Evolutionary conservation across 2,329 filamentous ascomycete species (phyloP), one percentile per base, ranked within the genome.

Genomic region (Penicillium sp.): DNA sequence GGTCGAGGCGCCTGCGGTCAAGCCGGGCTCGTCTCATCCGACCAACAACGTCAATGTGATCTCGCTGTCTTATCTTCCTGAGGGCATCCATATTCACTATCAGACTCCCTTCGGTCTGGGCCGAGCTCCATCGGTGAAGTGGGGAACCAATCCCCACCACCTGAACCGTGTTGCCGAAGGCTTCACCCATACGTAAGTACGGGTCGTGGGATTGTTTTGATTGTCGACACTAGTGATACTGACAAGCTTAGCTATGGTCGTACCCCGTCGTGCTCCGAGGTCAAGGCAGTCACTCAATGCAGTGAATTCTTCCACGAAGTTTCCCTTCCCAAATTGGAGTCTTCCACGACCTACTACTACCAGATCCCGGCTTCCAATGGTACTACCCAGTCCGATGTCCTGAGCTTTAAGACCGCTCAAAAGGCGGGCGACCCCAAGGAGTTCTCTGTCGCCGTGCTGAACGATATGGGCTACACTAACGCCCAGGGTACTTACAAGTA

Each of bases 381-480:
- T 26, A 81, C 77, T 3, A 80, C 77, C 2, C 65, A 67, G 36
- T 80, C 79, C 2, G 68, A 75, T 1, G 65, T 78, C 15, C 60
- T 79, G 50, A 74, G 62, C 56, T 81, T 81, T 69, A 76, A 65
- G 18, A 80, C 78, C 2, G 74, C 76, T 21, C 72, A 69, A 2
- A 70, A 69, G 7, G 71, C 75, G 24, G 79, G 79, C 45, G 72
- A 77, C 53, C 51, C 57, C 0, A 67, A 61, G 5, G 59, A 68
- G 10, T 81, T 81, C 62, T 70, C 68, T 5, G 65, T 80, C 13
- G 77, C 76, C 18, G 73, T 81, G 2, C 56, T 81, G 36, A 79
- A 79, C 54, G 79, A 81, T 54, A 80, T 81, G 79, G 79, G 79
- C 7, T 80, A 80, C 65, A 80, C 77, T 42, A 81, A 81, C 46